A percentile compares a stretch with the other conserved stretches of the same genome.
These are phyloP conservation scores for Dipteronia sinensis DNA, from an alignment of 345 rosid species.

Conservation along the genomic window DNA sequence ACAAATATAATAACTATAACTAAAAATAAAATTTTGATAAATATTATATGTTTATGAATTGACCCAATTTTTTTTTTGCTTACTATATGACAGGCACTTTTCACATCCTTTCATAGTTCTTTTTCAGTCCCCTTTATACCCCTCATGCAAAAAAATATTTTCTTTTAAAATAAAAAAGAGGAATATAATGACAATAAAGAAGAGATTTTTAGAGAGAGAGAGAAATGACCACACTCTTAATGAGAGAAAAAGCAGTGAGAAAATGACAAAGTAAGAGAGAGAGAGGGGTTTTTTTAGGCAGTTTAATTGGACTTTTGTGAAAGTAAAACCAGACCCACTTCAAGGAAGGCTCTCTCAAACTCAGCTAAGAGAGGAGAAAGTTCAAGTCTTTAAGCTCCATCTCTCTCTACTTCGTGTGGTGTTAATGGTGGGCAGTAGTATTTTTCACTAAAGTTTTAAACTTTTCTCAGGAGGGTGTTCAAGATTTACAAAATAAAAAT, in stretches of 20 bases:
- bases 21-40: not conserved
- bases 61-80: not conserved
- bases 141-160: not conserved
- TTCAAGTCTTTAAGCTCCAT: conserved; percentile 23
- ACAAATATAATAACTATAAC: too few relatives aligned
- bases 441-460: conserved; percentile 20
- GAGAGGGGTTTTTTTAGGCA: conserved; percentile 19
- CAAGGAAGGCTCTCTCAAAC: conserved; percentile 17
- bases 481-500: conserved; percentile 15
- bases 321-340: conserved; percentile 38
- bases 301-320: conserved; percentile 43
- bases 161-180: not conserved
- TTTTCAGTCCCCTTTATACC: conserved; percentile 4
- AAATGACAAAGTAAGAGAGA: conserved; percentile 25
- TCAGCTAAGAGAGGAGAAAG: conserved; percentile 2
- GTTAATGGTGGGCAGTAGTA: conserved; percentile 3
- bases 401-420: not conserved
- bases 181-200: not conserved
- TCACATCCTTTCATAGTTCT: not conserved
- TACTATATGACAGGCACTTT: not conserved
- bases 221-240: conserved; percentile 11
- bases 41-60: not conserved
- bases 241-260: conserved; percentile 22
- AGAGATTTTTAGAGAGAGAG: conserved; percentile 2
- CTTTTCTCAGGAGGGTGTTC: conserved; percentile 25